Percentiles rank a stretch among this genome's conserved stretches.
Conservation (phyloP, 208 protist species). For the Leishmania guyanensis region DNA sequence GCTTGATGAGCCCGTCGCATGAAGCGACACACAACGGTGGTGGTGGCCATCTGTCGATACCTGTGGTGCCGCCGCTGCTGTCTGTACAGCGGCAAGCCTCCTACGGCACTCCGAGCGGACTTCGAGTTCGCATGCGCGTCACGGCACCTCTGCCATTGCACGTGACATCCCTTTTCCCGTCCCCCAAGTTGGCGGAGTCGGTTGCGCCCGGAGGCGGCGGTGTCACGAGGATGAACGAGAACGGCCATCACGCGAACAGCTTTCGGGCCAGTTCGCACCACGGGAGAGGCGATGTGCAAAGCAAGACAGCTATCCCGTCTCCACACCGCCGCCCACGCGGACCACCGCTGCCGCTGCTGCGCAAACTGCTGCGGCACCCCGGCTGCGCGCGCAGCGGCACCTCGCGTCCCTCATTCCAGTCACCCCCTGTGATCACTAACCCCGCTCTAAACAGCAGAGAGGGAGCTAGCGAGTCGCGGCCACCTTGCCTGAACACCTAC, state of each 20-base stretch:
- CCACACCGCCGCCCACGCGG: constrained; percentile 37
- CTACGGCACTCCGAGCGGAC: not conserved
- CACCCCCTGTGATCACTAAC: no score
- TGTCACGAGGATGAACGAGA: not conserved
- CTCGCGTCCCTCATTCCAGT: constrained; percentile 5
- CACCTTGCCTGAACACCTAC: not conserved
- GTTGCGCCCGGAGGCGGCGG: not conserved
- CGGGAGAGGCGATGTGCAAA: constrained; percentile 10
- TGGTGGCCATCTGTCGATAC: not conserved
- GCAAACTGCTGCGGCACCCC: constrained; percentile 18
- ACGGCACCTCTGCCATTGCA: constrained; percentile 1
- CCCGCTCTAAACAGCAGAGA: not conserved
- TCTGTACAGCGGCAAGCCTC: not conserved
- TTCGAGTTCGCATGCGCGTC: not conserved
- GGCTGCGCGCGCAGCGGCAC: not conserved
- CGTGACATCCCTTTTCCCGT: not conserved
- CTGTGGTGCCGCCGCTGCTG: not conserved
- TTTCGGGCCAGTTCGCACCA: not conserved
- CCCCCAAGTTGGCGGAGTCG: not conserved
- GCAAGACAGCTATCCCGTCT: constrained; percentile 30
- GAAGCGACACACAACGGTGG: not conserved
- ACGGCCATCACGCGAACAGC: not conserved
- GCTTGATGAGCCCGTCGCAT: not conserved
- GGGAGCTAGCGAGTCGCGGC: not conserved
- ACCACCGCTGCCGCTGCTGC: constrained; percentile 40